Evolutionary conservation across 306 rosid species (phyloP).

Genomic region (Quercus gilva): DNA sequence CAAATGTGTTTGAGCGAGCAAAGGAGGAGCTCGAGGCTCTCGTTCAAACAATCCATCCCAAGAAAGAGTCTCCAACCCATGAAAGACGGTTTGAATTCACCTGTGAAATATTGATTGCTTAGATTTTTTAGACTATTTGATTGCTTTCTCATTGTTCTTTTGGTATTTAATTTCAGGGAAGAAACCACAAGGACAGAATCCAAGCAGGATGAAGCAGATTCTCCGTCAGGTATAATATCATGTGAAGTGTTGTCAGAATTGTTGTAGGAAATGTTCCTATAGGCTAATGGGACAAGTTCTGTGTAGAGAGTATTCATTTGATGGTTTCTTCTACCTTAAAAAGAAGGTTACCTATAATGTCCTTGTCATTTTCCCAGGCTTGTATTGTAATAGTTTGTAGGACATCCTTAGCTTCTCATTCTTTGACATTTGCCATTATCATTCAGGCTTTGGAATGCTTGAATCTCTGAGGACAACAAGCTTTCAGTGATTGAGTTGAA

Average conservation of each 20-base stretch:
- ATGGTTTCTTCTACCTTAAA: background rate
- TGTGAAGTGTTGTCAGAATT: background rate
- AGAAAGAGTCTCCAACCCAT: constrained; percentile 33
- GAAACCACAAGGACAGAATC: constrained; percentile 26
- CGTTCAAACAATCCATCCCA: constrained; percentile 46
- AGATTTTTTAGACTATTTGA: constrained; percentile 8
- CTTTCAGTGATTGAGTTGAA: background rate
- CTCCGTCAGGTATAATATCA: constrained; percentile 44
- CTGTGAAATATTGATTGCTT: background rate
- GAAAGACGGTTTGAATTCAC: constrained; percentile 28
- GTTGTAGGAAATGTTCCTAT: constrained; percentile 14
- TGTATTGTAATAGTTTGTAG: background rate
- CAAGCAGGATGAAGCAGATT: constrained; percentile 23
- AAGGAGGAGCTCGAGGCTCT: constrained; percentile 71
- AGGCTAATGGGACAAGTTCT: background rate
- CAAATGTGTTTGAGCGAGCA: constrained; percentile 63
- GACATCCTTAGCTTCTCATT: background rate
- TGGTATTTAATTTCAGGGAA: constrained; percentile 17
- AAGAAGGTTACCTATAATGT: background rate
- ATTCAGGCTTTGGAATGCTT: background rate
- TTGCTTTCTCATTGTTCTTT: constrained; percentile 8
- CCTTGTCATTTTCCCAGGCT: background rate
- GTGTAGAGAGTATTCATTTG: background rate
- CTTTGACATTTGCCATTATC: background rate
- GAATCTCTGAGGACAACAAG: background rate